A percentile compares a stretch with the other conserved stretches of the same genome.
phyloP scores from a whole-genome alignment of 2,329 filamentous ascomycete species.

The Aspergillaceae sp. region DNA sequence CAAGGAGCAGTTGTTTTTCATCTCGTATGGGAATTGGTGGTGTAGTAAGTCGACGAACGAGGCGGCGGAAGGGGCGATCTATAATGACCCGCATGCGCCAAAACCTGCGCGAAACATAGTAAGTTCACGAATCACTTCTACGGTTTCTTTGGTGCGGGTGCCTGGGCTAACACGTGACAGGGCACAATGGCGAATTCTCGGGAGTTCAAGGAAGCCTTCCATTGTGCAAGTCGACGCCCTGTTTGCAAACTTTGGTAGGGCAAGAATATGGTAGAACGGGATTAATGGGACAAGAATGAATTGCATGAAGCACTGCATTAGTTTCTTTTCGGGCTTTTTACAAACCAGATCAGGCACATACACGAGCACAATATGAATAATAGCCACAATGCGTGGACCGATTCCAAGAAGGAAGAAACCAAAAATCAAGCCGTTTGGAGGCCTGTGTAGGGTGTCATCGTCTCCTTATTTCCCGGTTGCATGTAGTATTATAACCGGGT shows the following conservation, averaged over 20 bases:
- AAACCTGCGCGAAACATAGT: constrained; percentile 50
- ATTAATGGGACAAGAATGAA: not conserved
- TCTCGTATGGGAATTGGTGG: constrained; percentile 57
- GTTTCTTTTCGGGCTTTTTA: too few relatives aligned
- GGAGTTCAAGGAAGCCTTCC: constrained; percentile 59
- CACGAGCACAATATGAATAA: too few relatives aligned
- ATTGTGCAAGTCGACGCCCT: constrained; percentile 56
- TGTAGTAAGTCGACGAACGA: constrained; percentile 57
- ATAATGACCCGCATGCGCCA: constrained; percentile 58
- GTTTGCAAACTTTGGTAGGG: constrained; percentile 61
- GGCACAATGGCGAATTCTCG: constrained; percentile 60
- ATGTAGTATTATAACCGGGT: too few relatives aligned
- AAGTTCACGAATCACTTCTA: constrained; percentile 7
- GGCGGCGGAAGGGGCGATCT: constrained; percentile 49
- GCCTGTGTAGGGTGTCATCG: too few relatives aligned
- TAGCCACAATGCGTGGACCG: too few relatives aligned
- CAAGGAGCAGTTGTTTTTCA: constrained; percentile 62
- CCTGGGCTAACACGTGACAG: constrained; percentile 15
- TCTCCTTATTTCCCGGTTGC: too few relatives aligned
- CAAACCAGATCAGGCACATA: too few relatives aligned
- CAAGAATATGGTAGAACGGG: not conserved
- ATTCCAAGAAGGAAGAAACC: too few relatives aligned
- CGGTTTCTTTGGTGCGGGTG: constrained; percentile 5
- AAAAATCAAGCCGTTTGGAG: too few relatives aligned
- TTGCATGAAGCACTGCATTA: too few relatives aligned